Evolutionary conservation across 2,329 filamentous ascomycete species (phyloP), one percentile per base, ranked within the genome.

Genomic region (Raffaelea ambrosiae): DNA sequence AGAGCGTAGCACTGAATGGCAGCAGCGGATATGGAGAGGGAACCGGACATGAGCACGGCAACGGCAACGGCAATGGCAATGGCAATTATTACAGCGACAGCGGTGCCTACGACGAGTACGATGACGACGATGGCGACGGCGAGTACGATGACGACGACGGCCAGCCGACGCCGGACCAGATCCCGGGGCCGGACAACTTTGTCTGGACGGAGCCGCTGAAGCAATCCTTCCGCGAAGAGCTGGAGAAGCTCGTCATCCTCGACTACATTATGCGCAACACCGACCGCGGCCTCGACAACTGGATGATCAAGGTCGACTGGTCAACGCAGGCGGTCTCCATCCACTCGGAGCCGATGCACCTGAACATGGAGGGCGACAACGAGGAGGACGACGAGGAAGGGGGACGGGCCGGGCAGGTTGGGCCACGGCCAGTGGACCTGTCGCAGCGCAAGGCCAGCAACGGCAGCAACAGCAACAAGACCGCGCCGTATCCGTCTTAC

Each of bases 241-340:
- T 98, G 43, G 93, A 98, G 68, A 97, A 96, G 66, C 73, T 98
- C 8, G 94, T 98, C 20, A 95, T 98, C 59, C 67, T 98, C 55
- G 93, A 98, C 66, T 98, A 98, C 63, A 95, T 98, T 54, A 98
- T 98, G 93, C 81, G 93, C 49, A 98, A 98, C 61, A 98, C 93
- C 2, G 93, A 98, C 63, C 80, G 93, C 66, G 93, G 93, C 2
- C 72, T 96, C 48, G 93, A 98, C 63, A 98, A 98, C 59, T 98
- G 93, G 93, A 98, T 98, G 93, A 89, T 98, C 61, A 93, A 88
- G 64, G 87, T 98, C 29, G 90, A 98, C 64, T 88, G 83, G 75
- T 79, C 88, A 57, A 82, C 78, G 3, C 81, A 93, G 59, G 79
- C 85, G 58, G 91, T 93, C 13, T 88, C 86, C 8, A 88, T 98